Percentiles rank a stretch among this genome's conserved stretches.
These are phyloP conservation scores for Rosellinia necatrix DNA, from an alignment of 2,329 filamentous ascomycete genomes.

Conservation along the genomic window DNA sequence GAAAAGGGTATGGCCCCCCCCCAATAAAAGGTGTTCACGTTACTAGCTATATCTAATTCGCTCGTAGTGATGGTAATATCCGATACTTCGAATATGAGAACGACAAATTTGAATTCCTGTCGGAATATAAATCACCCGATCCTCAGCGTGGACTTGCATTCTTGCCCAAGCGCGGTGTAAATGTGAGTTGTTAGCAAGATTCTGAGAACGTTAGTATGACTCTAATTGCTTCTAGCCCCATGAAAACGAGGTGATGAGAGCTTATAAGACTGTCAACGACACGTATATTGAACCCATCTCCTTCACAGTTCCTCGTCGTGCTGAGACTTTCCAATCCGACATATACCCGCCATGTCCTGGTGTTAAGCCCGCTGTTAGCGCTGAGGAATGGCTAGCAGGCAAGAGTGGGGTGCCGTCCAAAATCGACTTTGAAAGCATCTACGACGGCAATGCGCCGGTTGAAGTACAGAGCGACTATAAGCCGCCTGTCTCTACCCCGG, in stretches of 20 bases:
- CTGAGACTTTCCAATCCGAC: conserved; percentile 94
- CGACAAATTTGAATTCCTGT: conserved; percentile 97
- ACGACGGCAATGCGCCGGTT: conserved; percentile 79
- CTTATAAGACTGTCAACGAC: conserved; percentile 97
- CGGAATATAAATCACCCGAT: conserved; percentile 95
- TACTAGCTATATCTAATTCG: conserved; percentile 33
- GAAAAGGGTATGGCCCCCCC: conserved; percentile 76
- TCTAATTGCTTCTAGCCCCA: conserved; percentile 62
- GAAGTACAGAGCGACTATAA: conserved; percentile 76
- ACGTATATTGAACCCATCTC: conserved; percentile 94
- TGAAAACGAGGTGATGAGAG: conserved; percentile 94
- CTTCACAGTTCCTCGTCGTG: conserved; percentile 92
- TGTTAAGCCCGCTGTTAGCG: conserved; percentile 76
- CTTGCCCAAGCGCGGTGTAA: conserved; percentile 91
- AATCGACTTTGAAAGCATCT: conserved; percentile 91
- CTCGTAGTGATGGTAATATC: conserved; percentile 87
- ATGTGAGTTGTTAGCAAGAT: conserved; percentile 56
- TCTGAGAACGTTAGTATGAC: neutral
- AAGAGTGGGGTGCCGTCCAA: conserved; percentile 85
- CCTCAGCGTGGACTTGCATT: conserved; percentile 95
- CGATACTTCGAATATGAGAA: conserved; percentile 98
- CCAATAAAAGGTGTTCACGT: neutral
- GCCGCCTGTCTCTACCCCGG: conserved; percentile 53
- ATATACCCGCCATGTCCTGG: conserved; percentile 90
- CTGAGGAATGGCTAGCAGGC: conserved; percentile 83